Evolutionary conservation across 169 alveolate genomes (phyloP).

Genomic region (Plasmodium reichenowi): DNA sequence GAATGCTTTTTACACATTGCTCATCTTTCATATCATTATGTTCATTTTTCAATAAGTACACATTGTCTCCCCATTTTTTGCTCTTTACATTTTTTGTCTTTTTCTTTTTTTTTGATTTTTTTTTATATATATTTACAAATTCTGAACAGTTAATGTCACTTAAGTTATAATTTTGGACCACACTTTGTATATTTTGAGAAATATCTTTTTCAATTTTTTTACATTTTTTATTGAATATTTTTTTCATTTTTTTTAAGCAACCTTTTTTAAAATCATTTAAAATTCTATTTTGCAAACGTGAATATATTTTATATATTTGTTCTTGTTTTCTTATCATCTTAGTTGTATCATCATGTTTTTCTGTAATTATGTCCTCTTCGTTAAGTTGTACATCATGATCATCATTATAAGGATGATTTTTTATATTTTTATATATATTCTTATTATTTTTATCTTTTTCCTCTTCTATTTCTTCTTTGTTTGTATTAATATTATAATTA

Average conservation of each 20-base stretch:
- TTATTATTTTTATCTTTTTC: not conserved
- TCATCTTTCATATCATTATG: no score
- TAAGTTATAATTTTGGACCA: conserved; percentile 5
- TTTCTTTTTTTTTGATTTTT: conserved; percentile 1
- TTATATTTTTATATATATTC: not conserved
- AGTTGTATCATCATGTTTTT: not conserved
- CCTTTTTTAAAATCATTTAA: conserved; percentile 25
- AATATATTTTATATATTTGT: not conserved
- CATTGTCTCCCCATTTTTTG: not conserved
- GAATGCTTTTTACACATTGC: not conserved
- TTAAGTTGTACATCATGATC: no score
- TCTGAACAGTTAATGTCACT: not conserved
- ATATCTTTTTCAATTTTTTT: conserved; percentile 35
- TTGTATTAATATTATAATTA: not conserved
- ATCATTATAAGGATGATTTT: not conserved
- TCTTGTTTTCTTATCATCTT: not conserved
- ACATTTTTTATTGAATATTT: conserved; percentile 18
- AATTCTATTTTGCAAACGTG: conserved; percentile 12
- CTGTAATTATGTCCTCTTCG: no score
- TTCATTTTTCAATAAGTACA: no score
- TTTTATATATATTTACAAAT: not conserved
- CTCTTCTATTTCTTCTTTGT: not conserved
- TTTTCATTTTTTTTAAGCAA: conserved; percentile 44
- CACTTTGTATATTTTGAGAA: conserved; percentile 15
- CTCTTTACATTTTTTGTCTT: not conserved